Base-by-base conservation (phyloP, 441 rosid species). In the Syzygium syzygioides region DNA sequence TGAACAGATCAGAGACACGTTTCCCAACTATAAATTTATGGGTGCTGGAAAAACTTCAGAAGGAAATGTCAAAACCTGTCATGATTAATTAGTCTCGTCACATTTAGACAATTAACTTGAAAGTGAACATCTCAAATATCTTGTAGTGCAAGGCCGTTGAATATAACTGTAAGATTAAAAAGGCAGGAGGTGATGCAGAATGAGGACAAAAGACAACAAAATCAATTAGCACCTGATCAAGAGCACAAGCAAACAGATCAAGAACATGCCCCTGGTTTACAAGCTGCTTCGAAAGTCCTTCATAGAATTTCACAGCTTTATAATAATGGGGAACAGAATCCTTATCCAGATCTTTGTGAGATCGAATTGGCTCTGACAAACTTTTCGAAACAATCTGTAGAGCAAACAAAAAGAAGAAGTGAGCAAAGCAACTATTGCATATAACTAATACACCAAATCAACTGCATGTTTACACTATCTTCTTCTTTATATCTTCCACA, bases 221-320 rank as follows among this genome's bases (percentile, higher is more conserved):
- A 28, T 48, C 28, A 57, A 59, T 11, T n/a, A 83, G 55, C 92
- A 98, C 99, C 98, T 98, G 99, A 94, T 97, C 99, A 88, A 95
- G 96, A 37, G 99, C 95, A 91, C 99, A 93, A 11, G 99, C 99
- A 90, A 96, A 98, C 87, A 98, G 93, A 94, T 98, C 98, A 30
- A 98, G 98, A 87, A 97, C 95, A 88, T 98, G 99, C 34, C 99
- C 99, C 91, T 98, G 99, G 91, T 98, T 96, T 91, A 98, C 98
- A 90, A 98, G 99, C 93, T 98, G 98, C 91, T 96, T 98, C 3
- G 98, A 93, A 89, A 98, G 96, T 26, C 91, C 92, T 85, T 95
- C 97, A 56, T 95, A 96, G 91, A 96, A 95, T 89, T 94, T 96
- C 7, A 96, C 95, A 56, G 99, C 98, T 93, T 94, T 93, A 87